Evolutionary conservation across 1,284 basidiomycete species (phyloP), one percentile per base, ranked within the genome.

Genomic region (Taiwanofungus camphoratus): DNA sequence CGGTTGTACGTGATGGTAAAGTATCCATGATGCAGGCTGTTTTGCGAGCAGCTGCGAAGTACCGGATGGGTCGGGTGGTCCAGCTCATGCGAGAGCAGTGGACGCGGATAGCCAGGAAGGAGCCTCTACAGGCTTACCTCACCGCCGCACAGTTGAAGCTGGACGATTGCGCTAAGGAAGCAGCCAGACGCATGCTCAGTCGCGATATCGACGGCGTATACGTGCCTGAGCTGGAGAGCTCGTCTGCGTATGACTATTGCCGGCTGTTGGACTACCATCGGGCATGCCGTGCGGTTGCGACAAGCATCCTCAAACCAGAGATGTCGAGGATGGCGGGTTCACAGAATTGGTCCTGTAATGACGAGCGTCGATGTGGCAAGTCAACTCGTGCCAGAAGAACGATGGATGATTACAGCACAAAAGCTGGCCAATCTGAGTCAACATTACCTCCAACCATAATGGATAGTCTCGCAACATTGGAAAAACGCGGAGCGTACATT

Each of bases 11-110:
- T n/a, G n/a, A n/a, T n/a, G n/a, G n/a, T n/a, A n/a, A 21, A 44
- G 56, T 50, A 7, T 22, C 18, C 5, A 8, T 40, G 3, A 21
- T 50, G 3, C 4, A 20, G n/a, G 44, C 31, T 2, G 50, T 64
- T 4, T 42, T 62, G 22, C 49, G 52, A 19, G 61, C 59, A 0
- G 62, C 59, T 5, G 36, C 49, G 15, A 69, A 68, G 39, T 68
- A 69, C 21, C 50, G 52, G n/a, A 67, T 68, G 61, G 58, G 63
- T 31, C n/a, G 34, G 7, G 46, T 33, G 4, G 19, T 33, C 11
- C 20, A 23, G 4, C 3, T 16, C 19, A n/a, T 50, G 2, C 18
- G 19, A 18, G 27, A 56, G 53, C n/a, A 52, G 22, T 36, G 52
- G 5, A 35, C 53, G 0, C 46, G 43, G 2, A 54, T 64, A 34